Percentiles rank a stretch among this genome's conserved stretches.
Evolutionary conservation across 805 yeast genomes (phyloP).

Genomic region (Wickerhamiella cacticola): DNA sequence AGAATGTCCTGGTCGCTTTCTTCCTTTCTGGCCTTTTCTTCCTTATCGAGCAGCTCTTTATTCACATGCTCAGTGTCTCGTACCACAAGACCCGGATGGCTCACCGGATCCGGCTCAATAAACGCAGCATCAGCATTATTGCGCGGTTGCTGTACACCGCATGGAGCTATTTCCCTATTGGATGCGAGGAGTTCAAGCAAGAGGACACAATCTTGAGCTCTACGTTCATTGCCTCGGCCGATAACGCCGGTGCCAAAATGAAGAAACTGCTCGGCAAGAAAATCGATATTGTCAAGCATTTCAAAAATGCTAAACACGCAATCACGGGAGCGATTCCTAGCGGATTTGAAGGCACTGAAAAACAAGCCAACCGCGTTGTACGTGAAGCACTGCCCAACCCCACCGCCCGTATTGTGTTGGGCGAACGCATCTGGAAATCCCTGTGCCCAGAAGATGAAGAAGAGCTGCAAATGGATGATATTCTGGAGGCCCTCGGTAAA

Average conservation of each 20-base stretch:
- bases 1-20: slow-evolving; percentile 30
- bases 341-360: slow-evolving; percentile 7
- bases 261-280: slow-evolving; percentile 8
- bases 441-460: slow-evolving; percentile 31
- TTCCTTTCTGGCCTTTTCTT: slow-evolving; percentile 29
- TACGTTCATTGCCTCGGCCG: slow-evolving; percentile 15
- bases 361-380: slow-evolving; percentile 23
- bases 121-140: slow-evolving; percentile 25
- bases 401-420: slow-evolving; percentile 26
- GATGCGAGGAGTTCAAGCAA: slow-evolving; percentile 28
- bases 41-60: slow-evolving; percentile 29
- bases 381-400: slow-evolving; percentile 27
- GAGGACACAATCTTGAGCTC: slow-evolving; percentile 28
- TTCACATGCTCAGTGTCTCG: slow-evolving; percentile 31
- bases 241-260: slow-evolving; percentile 10
- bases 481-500: slow-evolving; percentile 27
- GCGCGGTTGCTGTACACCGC: slow-evolving; percentile 27
- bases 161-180: slow-evolving; percentile 28
- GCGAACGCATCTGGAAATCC: slow-evolving; percentile 33
- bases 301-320: neutral
- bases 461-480: slow-evolving; percentile 27
- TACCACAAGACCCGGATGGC: slow-evolving; percentile 33
- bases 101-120: slow-evolving; percentile 29
- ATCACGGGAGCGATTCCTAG: neutral
- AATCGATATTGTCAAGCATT: neutral